Evolutionary conservation across 2,329 filamentous ascomycete genomes (phyloP), one percentile per base, ranked within the genome.

Genomic region (Trichoderma arundinaceum): DNA sequence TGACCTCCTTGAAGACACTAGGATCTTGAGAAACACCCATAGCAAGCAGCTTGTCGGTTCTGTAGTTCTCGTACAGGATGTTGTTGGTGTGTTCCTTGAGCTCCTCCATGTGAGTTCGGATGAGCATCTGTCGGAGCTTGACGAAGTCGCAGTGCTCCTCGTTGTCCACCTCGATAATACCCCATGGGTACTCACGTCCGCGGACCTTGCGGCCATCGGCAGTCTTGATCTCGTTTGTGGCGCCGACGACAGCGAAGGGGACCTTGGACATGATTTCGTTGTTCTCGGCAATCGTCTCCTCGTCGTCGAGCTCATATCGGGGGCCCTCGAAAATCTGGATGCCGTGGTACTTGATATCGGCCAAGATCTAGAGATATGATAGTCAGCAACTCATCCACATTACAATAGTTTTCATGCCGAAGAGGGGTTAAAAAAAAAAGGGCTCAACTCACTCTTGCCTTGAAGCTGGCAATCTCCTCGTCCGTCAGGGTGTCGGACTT

Each of bases 31-130:
- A 94, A 73, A 99, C 94, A 79, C 95, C 95, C 94, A 99, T 98
- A 74, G 90, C 90, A 73, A 94, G 94, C 76, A 99, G 92, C 89
- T 99, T 99, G 84, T 98, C 95, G 76, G 94, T 97, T 82, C 95
- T 91, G 90, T 99, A 99, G 87, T 98, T 98, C 86, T 99, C 95
- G 84, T 99, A 99, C 74, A 99, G 85, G 71, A 86, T 88, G 84
- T 99, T 99, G 89, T 98, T 99, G 80, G 95, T 99, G 85, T 99
- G 92, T 85, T 99, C 95, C 90, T 99, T 99, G 84, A 99, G 92
- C 84, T 99, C 95, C 80, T 99, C 95, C 95, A 99, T 99, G 87
- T 99, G 95, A 65, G 95, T 99, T 79, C 95, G 92, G 84, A 99
- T 98, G 72, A 99, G 89, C 95, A 99, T 99, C 82, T 99, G 95